Evolutionary conservation across 495 filamentous ascomycete genomes (phyloP), one percentile per base, ranked within the genome.

Genomic region (Penicillium crystallinum): DNA sequence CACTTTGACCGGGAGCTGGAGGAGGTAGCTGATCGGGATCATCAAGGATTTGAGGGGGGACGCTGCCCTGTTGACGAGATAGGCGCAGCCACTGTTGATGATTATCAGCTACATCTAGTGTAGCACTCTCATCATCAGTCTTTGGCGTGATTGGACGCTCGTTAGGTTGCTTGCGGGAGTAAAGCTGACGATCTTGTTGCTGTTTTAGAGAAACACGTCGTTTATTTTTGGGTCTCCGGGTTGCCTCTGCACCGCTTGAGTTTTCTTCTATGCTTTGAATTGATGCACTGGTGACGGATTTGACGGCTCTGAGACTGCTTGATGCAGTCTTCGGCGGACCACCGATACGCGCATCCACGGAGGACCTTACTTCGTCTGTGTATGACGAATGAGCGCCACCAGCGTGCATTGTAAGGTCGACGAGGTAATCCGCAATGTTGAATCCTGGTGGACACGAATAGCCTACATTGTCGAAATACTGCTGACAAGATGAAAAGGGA

Each of bases 351-450:
- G 64, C 67, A 23, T 68, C 70, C 5, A 76, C 59, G 6, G 70
- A 57, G 5, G 74, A 71, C 38, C 62, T 73, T 8, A 77, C 72
- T 37, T 82, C 85, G 47, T 90, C 86, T 0, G 77, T 66, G 49
- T 80, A 73, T 3, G 85, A 69, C 25, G 85, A 68, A 33, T 64
- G 71, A 5, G 75, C 70, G 41, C 74, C 75, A 19, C 87, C 81
- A 29, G 89, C 91, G 67, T 99, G 93, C 91, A 99, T 96, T 0
- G 93, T 97, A 17, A 99, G 75, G 66, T 99, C 93, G 38, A 98
- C 90, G 6, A 98, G 81, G 58, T 96, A 98, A 61, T 98, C 93
- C 1, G 93, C 93, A 64, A 98, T 97, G 57, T 98, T 98, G 79
- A 98, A 98, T 4, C 93, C 93, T 11, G 93, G 88, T 23, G 93